Conservation (phyloP, 805 yeast genomes). For the Candida ascalaphidarum region DNA sequence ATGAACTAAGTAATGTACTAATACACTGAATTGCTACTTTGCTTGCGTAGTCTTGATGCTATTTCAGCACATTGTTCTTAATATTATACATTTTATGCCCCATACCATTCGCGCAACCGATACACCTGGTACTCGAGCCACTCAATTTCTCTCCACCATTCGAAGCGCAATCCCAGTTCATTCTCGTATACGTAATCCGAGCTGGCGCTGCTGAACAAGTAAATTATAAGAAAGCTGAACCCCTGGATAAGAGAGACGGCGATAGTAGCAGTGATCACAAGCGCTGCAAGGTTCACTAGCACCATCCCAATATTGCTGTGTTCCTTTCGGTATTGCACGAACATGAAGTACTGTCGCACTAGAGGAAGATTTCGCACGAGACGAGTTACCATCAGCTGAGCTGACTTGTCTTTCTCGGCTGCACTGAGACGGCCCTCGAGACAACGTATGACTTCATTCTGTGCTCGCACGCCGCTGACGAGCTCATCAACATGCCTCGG, state of each 20-base stretch:
- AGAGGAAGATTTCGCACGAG: slow-evolving; percentile 18
- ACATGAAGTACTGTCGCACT: slow-evolving; percentile 19
- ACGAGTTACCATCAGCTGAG: slow-evolving; percentile 1
- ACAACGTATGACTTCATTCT: slow-evolving; percentile 11
- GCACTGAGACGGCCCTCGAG: slow-evolving; percentile 9
- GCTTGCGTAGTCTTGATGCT: too few relatives aligned
- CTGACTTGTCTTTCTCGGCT: not conserved
- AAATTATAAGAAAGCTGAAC: slow-evolving; percentile 7
- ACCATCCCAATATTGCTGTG: slow-evolving; percentile 9
- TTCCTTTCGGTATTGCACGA: slow-evolving; percentile 15
- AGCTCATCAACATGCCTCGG: slow-evolving; percentile 6
- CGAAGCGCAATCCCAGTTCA: slow-evolving; percentile 4
- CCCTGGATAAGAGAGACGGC: slow-evolving; percentile 1
- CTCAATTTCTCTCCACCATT: slow-evolving; percentile 24
- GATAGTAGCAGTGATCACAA: slow-evolving; percentile 13
- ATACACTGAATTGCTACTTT: too few relatives aligned
- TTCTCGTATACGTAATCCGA: slow-evolving; percentile 4
- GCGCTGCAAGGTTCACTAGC: slow-evolving; percentile 11
- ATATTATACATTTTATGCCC: not conserved
- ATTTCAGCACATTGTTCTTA: too few relatives aligned
- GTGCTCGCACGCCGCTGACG: slow-evolving; percentile 9
- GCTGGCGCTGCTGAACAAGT: slow-evolving; percentile 3
- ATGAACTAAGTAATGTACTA: slow-evolving; percentile 66
- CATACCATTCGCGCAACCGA: slow-evolving; percentile 8
- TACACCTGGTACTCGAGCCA: slow-evolving; percentile 22